Conservation (phyloP, 805 yeast species). For the Candida methanosorbosa region DNA sequence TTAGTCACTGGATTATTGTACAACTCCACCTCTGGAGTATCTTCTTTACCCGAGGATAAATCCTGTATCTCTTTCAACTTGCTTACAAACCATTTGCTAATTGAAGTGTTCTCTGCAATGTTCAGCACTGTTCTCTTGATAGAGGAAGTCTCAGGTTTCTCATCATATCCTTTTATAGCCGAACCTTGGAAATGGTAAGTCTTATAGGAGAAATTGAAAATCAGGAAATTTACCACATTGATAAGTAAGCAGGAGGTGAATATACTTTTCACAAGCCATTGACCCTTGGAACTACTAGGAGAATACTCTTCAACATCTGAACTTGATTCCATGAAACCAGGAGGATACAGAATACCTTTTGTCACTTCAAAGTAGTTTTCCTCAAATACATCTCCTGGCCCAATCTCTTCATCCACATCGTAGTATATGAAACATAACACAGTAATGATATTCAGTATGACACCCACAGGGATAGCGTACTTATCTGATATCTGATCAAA, state of each 20-base stretch:
- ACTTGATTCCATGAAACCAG: not conserved
- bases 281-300: not conserved
- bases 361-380: conserved; percentile 1
- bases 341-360: not conserved
- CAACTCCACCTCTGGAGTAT: not conserved
- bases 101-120: not conserved
- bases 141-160: not conserved
- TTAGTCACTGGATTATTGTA: not conserved
- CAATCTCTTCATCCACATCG: conserved; percentile 2
- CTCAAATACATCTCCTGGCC: conserved; percentile 4
- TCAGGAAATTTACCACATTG: not conserved
- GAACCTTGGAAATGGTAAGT: conserved; percentile 1
- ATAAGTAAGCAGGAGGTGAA: not conserved
- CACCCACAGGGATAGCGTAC: conserved; percentile 11
- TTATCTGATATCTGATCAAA: conserved; percentile 17
- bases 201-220: not conserved
- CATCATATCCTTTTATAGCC: not conserved
- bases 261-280: not conserved
- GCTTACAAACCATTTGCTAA: not conserved
- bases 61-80: not conserved
- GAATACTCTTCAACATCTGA: not conserved
- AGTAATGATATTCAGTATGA: conserved; percentile 6
- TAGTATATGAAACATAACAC: conserved; percentile 8
- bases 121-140: not conserved
- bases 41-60: not conserved